These are phyloP conservation scores for Colletotrichum simmondsii DNA, from an alignment of 2,329 filamentous ascomycete species.

Conservation along the genomic window DNA sequence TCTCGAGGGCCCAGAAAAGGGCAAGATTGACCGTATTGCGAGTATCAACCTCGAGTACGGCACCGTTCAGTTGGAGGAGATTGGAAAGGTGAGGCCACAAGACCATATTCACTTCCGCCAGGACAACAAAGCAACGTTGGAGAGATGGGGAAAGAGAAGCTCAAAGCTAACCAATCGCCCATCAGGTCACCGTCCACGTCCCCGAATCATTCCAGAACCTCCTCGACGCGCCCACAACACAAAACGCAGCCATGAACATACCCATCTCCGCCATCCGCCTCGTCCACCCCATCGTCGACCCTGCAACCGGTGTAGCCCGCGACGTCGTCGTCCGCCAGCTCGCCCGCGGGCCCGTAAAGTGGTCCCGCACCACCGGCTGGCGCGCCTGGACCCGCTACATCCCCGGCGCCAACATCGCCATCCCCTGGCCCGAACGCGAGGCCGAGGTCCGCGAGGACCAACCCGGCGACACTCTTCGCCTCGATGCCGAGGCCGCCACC, in stretches of 20 bases:
- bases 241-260: constrained; percentile 66
- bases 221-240: constrained; percentile 49
- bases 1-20: constrained; percentile 80
- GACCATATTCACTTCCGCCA: background rate
- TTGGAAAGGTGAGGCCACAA: constrained; percentile 69
- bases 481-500: constrained; percentile 78
- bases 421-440: constrained; percentile 78
- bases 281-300: constrained; percentile 79
- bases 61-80: constrained; percentile 68
- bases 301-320: constrained; percentile 69
- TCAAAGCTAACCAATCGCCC: constrained; percentile 5
- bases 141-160: background rate
- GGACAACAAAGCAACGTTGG: too few species aligned
- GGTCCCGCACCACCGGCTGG: constrained; percentile 55
- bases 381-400: constrained; percentile 68
- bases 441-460: constrained; percentile 64
- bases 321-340: constrained; percentile 85
- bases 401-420: constrained; percentile 75
- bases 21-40: constrained; percentile 81
- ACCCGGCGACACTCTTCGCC: constrained; percentile 77
- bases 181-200: constrained; percentile 51
- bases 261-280: constrained; percentile 81
- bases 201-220: constrained; percentile 51
- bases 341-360: constrained; percentile 61
- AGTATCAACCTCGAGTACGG: constrained; percentile 65